Percentiles rank a stretch among this genome's conserved stretches.
Evolutionary conservation across 768 basidiomycete genomes (phyloP).

Genomic region (Auriscalpium orientale): DNA sequence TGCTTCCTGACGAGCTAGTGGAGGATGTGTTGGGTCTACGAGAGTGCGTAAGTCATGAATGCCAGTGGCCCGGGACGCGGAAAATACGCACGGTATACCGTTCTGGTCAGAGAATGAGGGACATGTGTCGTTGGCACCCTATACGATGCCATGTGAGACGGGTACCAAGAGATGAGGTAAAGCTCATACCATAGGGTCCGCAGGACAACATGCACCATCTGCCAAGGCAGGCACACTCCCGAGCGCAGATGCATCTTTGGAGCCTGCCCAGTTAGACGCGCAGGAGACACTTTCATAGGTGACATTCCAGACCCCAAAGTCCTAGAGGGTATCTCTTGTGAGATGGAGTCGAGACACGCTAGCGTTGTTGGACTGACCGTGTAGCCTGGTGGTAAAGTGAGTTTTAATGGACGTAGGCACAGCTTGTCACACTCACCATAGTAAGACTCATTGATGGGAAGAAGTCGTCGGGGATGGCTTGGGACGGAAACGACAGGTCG

Average conservation of each 20-base stretch:
- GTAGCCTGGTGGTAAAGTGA: conserved; percentile 24
- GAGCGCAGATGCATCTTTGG: conserved; percentile 47
- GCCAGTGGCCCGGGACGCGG: neutral
- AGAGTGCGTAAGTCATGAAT: neutral
- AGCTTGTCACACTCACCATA: conserved; percentile 42
- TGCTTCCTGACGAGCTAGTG: neutral
- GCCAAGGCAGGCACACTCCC: conserved; percentile 59
- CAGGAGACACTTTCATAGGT: conserved; percentile 63
- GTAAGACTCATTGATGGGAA: conserved; percentile 63
- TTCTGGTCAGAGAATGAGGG: conserved; percentile 65
- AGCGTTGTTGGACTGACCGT: conserved; percentile 23
- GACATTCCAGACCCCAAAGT: conserved; percentile 85
- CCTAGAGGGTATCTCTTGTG: conserved; percentile 30
- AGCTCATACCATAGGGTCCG: conserved; percentile 47
- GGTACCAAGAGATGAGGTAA: neutral
- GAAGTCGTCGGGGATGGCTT: conserved; percentile 57
- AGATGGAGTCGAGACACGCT: neutral
- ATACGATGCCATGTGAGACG: conserved; percentile 1
- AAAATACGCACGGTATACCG: conserved; percentile 49
- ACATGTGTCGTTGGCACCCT: conserved; percentile 37
- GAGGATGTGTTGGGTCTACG: conserved; percentile 26
- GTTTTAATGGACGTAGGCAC: neutral
- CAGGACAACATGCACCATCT: conserved; percentile 63
- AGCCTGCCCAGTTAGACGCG: conserved; percentile 55
- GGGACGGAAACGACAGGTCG: conserved; percentile 74